Evolutionary conservation across 306 rosid species (phyloP), one percentile per base, ranked within the genome.

Genomic region (Biancaea sappan): DNA sequence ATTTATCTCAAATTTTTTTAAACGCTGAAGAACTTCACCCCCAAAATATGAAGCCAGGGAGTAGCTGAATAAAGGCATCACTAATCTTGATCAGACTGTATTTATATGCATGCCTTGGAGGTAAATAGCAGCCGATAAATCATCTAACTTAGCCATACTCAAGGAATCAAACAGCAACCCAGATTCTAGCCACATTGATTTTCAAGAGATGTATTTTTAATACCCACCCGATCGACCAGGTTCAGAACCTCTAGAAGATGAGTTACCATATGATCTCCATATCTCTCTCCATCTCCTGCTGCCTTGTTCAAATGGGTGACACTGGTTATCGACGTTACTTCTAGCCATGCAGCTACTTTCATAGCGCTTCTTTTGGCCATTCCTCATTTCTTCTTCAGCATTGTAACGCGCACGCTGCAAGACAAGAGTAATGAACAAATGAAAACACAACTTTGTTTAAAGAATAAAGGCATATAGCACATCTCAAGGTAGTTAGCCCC

Each of bases 311-410:
- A 66, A 88, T 29, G 93, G 90, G 77, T 70, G 71, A 72, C 69
- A 74, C 73, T 89, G 94, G 68, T 71, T 56, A 47, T 94, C 96
- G 18, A 80, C 61, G 46, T 83, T 87, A 75, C 82, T 74, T 84
- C 90, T 92, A 28, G 88, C 77, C 22, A 87, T 69, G 84, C n/a
- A n/a, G n/a, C 79, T 74, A 62, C 82, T 83, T 79, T 87, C 99
- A 66, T 72, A 72, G 43, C 89, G 86, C 78, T 83, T 90, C 95
- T 80, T 94, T 66, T 76, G 93, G 47, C 85, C 83, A 78, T 82
- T 90, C 75, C 97, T 90, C 89, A 85, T 79, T 83, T 92, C 96
- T 83, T 92, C 99, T 79, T 94, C 99, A 9, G 86, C 89, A 54
- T 92, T 96, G 52, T 94, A 94, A 65, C 85, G 90, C 25, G 91